These are phyloP conservation scores for Manihot esculenta DNA, from an alignment of 441 rosid species.

Conservation along the genomic window DNA sequence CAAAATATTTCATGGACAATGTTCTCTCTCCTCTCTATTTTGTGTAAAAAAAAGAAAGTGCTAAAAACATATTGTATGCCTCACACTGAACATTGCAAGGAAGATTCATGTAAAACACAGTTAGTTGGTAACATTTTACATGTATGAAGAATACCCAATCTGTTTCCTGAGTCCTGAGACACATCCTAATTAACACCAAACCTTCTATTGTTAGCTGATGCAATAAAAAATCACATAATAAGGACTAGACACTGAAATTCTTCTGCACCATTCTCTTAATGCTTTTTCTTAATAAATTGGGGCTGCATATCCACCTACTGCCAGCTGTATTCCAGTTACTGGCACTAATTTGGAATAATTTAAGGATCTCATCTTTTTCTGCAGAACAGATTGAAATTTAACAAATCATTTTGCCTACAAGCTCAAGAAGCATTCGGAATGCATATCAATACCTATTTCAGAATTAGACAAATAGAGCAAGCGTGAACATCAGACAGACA, in stretches of 20 bases:
- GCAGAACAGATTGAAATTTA: neutral
- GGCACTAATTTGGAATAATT: neutral
- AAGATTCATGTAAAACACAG: neutral
- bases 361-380: neutral
- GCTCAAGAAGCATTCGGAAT: neutral
- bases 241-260: neutral
- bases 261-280: too few relatives aligned
- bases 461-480: neutral
- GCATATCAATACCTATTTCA: neutral
- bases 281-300: neutral
- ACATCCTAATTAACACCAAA: constrained; percentile 6
- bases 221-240: neutral
- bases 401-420: neutral
- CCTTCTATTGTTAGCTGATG: neutral
- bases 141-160: neutral
- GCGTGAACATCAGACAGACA: neutral
- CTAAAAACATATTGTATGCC: neutral
- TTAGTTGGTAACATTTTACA: neutral
- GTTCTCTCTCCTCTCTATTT: too few relatives aligned
- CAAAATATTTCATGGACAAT: too few relatives aligned
- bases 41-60: neutral
- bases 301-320: neutral
- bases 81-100: neutral
- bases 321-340: neutral
- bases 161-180: neutral